Evolutionary conservation across 2,329 filamentous ascomycete species (phyloP), one percentile per base, ranked within the genome.

Genomic region (Diaporthe eres): DNA sequence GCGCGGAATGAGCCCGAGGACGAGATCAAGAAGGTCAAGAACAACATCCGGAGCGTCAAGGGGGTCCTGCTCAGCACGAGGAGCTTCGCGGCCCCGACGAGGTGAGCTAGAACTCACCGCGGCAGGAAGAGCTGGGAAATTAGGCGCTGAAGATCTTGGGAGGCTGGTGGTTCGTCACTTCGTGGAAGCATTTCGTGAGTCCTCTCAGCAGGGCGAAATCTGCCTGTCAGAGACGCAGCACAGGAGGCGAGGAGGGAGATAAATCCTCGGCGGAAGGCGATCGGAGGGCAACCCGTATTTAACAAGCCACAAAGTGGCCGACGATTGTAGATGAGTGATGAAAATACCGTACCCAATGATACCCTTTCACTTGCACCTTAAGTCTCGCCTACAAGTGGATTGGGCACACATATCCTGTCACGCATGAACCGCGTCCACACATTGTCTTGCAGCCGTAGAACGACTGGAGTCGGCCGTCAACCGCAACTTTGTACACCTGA

Each of bases 21-120:
- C 83, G 93, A 94, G 84, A 92, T 95, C 79, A 91, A 91, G 77
- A 91, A 90, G 81, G 88, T 94, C 28, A 94, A 94, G 85, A 91
- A 91, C 78, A 94, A 93, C 77, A 96, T 97, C 71, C 87, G 94
- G 78, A 90, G 93, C 74, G 90, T 97, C 57, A 97, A 97, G 86
- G 94, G 94, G 1, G 90, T 95, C 15, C 85, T 97, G 79, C 83
- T 97, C 74, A 95, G 92, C 80, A 90, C 94, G 6, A 90, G 93
- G 80, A 94, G 91, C 80, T 96, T 96, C 78, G 93, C 92, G n/a
- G 80, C 84, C 3, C 85, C 85, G 53, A 81, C 84, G 47, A 81
- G 81, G 71, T 83, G 78, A 74, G 39, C 12, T 1, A 9, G 15
- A 25, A 9, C 2, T 10, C 39, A 53, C 60, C 39, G 13, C 39